phyloP scores from a whole-genome alignment of 192 early-diverging fungal species.

The Glomus cerebriforme region DNA sequence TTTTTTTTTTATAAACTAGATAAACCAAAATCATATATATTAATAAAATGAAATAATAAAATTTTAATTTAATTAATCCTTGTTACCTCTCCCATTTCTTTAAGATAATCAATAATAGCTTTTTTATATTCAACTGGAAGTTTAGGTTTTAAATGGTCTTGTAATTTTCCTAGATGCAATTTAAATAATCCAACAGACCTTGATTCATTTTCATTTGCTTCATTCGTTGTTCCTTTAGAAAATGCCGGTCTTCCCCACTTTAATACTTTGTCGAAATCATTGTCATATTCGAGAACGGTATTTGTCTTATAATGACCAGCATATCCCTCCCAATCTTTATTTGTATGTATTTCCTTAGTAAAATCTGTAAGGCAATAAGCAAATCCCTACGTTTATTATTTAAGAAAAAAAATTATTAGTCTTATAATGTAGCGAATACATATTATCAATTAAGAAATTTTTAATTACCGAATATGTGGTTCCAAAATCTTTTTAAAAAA shows the following conservation, averaged over 20 bases:
- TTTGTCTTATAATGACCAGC: not conserved
- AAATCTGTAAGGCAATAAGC: not conserved
- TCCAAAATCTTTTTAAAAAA: too few species aligned
- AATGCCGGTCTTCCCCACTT: not conserved
- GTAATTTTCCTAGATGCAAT: not conserved
- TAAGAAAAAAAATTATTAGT: too few species aligned
- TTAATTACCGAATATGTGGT: too few species aligned
- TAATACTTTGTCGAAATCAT: not conserved
- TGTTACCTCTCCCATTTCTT: not conserved
- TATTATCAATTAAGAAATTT: too few species aligned
- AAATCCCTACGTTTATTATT: not conserved
- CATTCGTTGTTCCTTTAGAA: not conserved
- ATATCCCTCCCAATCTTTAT: not conserved
- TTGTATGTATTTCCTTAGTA: not conserved
- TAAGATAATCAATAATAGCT: slow-evolving; percentile 8
- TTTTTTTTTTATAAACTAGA: slow-evolving; percentile 8
- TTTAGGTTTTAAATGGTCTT: slow-evolving; percentile 5
- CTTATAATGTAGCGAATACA: too few species aligned
- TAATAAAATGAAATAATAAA: not conserved
- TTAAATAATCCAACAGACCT: not conserved
- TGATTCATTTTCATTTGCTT: not conserved
- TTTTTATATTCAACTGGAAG: not conserved
- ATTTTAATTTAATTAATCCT: not conserved
- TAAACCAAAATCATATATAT: not conserved
- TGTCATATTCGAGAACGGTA: not conserved